These are phyloP conservation scores for Kwoniella pini DNA, from an alignment of 768 basidiomycete genomes.

Conservation along the genomic window DNA sequence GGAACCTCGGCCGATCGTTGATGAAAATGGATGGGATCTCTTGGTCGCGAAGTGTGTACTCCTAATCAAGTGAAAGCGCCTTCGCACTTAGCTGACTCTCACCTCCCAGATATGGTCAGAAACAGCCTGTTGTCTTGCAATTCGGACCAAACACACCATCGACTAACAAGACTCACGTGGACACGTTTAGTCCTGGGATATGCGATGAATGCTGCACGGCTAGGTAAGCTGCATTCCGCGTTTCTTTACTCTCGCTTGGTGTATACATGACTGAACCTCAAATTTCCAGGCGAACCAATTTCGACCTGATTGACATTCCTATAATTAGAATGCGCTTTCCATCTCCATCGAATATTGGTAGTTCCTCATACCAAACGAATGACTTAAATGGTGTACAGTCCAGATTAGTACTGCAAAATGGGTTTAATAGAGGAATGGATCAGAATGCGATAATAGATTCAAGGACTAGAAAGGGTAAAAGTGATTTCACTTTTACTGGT, in stretches of 20 bases:
- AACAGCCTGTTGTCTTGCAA: constrained; percentile 10
- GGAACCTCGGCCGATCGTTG: constrained; percentile 8
- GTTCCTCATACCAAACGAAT: background rate
- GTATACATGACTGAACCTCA: background rate
- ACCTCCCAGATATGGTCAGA: constrained; percentile 16
- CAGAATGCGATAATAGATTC: too few relatives aligned
- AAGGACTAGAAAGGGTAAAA: too few relatives aligned
- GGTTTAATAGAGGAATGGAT: too few relatives aligned
- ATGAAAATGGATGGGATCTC: constrained; percentile 24
- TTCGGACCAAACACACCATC: constrained; percentile 1
- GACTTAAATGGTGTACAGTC: too few relatives aligned
- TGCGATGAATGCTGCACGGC: constrained; percentile 25
- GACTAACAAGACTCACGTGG: constrained; percentile 12
- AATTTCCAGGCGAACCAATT: background rate
- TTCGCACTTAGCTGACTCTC: background rate
- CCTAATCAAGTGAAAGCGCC: background rate
- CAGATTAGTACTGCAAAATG: too few relatives aligned
- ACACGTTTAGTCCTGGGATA: background rate
- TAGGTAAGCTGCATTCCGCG: constrained; percentile 4
- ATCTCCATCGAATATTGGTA: background rate
- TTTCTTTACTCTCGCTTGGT: background rate
- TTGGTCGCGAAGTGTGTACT: constrained; percentile 12
- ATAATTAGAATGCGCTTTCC: background rate
- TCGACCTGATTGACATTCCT: background rate
- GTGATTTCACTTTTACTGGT: background rate